Base-by-base conservation (phyloP, 257 asterid genomes). In the Verbena officinalis region DNA sequence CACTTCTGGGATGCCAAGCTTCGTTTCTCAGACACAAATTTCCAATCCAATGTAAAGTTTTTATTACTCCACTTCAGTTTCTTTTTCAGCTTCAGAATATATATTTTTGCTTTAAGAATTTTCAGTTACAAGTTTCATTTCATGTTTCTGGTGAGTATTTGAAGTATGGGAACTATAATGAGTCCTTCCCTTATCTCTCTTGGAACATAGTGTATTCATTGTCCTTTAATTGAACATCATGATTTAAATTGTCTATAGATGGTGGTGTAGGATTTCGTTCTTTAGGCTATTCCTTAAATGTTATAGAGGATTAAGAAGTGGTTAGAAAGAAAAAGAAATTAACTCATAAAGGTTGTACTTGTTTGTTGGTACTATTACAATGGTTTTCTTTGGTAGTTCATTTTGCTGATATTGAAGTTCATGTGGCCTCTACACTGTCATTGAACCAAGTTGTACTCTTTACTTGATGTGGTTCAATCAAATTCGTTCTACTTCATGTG, bases 1-100 rank as follows among this genome's bases (percentile, higher is more conserved):
- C 55, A 17, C 69, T 74, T 62, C 82, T 78, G 90, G 72, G 84
- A 90, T 85, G 91, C 96, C 98, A 67, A 89, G 96, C 85, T 89
- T 89, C 77, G 68, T 77, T 76, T 77, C 95, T 71, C 94, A 82
- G 72, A 50, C 83, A 22, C 80, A 86, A 49, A 67, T 63, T 77
- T 71, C 89, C 48, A 84, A 76, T 79, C 77, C 80, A 71, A 89
- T 83, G 98, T 87, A 86, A 73, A 16, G 62, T 42, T 68, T 72
- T 65, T 55, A 69, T 1, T 7, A 31, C 27, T 43, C 5, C 33
- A 2, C 0, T 11, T 39, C 16, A n/a, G 0, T 31, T 13, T 43
- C 4, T 59, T 42, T 43, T 50, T 34, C 23, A 34, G 10, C 5
- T 11, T 57, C n/a, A n/a, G n/a, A n/a, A n/a, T n/a, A n/a, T n/a